These are phyloP conservation scores for Protomyces inundatus DNA, from an alignment of 1,139 yeast genomes.

Conservation along the genomic window DNA sequence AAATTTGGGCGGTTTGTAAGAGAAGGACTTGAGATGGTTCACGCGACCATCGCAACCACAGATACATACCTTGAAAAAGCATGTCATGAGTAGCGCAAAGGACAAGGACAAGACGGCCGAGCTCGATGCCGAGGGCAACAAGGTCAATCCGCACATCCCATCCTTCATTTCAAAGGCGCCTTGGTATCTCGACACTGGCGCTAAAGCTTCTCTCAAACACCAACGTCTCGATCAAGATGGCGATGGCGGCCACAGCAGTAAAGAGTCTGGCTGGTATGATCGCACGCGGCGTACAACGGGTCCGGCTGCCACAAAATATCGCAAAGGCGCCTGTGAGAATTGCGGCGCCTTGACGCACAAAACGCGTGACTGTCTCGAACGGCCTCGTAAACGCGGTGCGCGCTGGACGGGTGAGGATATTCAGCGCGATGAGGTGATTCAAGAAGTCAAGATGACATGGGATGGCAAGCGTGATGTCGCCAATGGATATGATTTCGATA, in stretches of 20 bases:
- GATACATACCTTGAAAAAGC: no score
- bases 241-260: slow-evolving; percentile 27
- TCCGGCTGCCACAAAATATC: slow-evolving; percentile 38
- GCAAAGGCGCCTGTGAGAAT: slow-evolving; percentile 48
- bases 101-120: slow-evolving; percentile 22
- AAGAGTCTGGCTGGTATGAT: slow-evolving; percentile 37
- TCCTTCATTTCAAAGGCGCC: slow-evolving; percentile 50
- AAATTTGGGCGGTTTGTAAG: no score
- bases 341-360: slow-evolving; percentile 51
- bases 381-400: slow-evolving; percentile 46
- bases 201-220: slow-evolving; percentile 47
- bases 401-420: slow-evolving; percentile 38
- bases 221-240: slow-evolving; percentile 43
- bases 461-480: slow-evolving; percentile 73
- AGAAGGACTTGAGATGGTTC: no score
- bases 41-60: no score
- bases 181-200: slow-evolving; percentile 44
- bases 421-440: slow-evolving; percentile 36
- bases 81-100: no score
- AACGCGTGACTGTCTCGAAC: slow-evolving; percentile 49
- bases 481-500: slow-evolving; percentile 64
- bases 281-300: slow-evolving; percentile 35
- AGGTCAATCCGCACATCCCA: slow-evolving; percentile 39
- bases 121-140: slow-evolving; percentile 41
- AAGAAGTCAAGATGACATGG: slow-evolving; percentile 42